Evolutionary conservation across 106 monocot genomes (phyloP), one percentile per base, ranked within the genome.

Genomic region (Ottelia alismoides): DNA sequence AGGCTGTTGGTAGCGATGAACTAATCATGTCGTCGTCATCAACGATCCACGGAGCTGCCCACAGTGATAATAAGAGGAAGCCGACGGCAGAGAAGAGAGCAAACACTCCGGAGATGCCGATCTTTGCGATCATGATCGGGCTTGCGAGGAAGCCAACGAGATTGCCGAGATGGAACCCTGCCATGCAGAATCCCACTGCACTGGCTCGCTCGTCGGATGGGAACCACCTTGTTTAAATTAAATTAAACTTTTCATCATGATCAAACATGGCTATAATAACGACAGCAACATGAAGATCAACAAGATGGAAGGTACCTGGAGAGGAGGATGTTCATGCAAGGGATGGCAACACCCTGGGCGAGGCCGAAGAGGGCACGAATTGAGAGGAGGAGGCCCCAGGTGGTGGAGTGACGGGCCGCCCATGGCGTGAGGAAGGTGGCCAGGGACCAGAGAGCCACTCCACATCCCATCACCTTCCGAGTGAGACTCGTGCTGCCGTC

Each of bases 141-240:
- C 88, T 70, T 0, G 72, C 67, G 3, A 94, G 70, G 48, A 94
- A 81, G 62, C 93, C 75, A 22, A 88, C 22, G 25, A 84, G 84
- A 29, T 94, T 94, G 2, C 93, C 93, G 0, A 94, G 70, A 68
- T 94, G 93, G 57, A 94, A 94, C n/a, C 88, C 93, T 0, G 84
- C 93, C 93, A 94, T 88, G 17, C 88, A 81, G 17, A 94, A 52
- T 52, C 88, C 88, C 32, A 94, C 88, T 0, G 93, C 93, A n/a
- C 72, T 88, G 2, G 93, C 88, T 24, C 93, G 64, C 52, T 94
- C 93, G 20, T 76, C 46, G 11, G 11, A 23, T 3, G 93, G 88
- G 71, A 88, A 94, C 93, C 88, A 94, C 62, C 83, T 77, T n/a
- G n/a, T n/a, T n/a, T n/a, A n/a, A n/a, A n/a, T n/a, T n/a, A n/a